phyloP scores from a whole-genome alignment of 208 protist species.

The Ichthyophonus hoferi region DNA sequence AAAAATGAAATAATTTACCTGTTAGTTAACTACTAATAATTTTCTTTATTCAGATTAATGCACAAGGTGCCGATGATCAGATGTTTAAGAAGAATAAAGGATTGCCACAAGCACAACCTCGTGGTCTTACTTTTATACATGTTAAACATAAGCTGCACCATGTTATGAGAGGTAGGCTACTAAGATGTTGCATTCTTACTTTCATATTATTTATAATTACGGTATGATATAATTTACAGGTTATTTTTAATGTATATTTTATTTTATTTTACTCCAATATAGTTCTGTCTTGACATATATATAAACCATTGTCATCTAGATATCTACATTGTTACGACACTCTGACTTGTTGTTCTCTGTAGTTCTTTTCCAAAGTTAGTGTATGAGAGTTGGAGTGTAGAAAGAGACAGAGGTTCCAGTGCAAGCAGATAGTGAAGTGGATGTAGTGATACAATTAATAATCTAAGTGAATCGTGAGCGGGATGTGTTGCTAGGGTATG shows the following conservation, averaged over 20 bases:
- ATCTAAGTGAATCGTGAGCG: no score
- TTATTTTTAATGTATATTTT: not conserved
- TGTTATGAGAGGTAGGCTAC: not conserved
- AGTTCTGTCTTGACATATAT: not conserved
- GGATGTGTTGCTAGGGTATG: no score
- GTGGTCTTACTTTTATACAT: not conserved
- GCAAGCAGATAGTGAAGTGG: no score
- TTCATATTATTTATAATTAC: no score
- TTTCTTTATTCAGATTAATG: not conserved
- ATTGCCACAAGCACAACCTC: conserved; percentile 11
- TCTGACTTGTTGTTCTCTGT: no score
- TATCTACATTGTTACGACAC: not conserved
- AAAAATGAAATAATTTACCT: not conserved
- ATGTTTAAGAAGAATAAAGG: conserved; percentile 23
- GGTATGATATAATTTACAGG: no score
- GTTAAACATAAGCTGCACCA: not conserved
- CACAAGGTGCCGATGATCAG: not conserved
- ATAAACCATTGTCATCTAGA: not conserved
- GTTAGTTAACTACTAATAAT: not conserved
- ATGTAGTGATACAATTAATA: no score
- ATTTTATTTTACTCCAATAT: not conserved
- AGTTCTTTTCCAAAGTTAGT: no score
- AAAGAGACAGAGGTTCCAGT: no score
- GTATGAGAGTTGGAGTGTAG: no score
- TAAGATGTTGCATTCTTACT: no score